These are phyloP conservation scores for Aspergillus tamarii DNA, from an alignment of 2,329 filamentous ascomycete genomes.

Conservation along the genomic window DNA sequence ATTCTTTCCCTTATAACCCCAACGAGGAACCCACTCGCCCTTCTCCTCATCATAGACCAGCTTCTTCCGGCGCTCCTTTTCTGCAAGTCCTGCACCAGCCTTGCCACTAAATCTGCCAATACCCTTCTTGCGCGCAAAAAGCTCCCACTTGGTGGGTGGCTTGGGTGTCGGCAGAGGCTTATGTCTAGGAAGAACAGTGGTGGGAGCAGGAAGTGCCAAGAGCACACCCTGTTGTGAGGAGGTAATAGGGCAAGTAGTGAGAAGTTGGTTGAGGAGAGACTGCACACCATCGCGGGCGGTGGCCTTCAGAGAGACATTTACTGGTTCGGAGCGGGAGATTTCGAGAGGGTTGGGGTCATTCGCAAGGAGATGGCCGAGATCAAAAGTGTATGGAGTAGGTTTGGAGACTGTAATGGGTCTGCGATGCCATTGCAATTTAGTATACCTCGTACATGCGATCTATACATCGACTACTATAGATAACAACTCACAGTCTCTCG, in stretches of 20 bases:
- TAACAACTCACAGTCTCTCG: constrained; percentile 45
- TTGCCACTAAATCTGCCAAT: constrained; percentile 80
- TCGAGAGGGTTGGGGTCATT: constrained; percentile 83
- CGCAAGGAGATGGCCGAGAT: constrained; percentile 83
- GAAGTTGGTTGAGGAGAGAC: constrained; percentile 88
- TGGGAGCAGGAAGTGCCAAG: constrained; percentile 71
- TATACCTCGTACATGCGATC: constrained; percentile 7
- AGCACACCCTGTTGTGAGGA: constrained; percentile 71
- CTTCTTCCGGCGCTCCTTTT: constrained; percentile 67
- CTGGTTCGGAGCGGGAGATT: constrained; percentile 50
- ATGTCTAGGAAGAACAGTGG: constrained; percentile 79
- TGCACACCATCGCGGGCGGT: constrained; percentile 89
- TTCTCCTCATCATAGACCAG: constrained; percentile 81
- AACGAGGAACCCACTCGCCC: constrained; percentile 89
- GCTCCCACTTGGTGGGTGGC: constrained; percentile 89
- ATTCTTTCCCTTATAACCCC: constrained; percentile 91
- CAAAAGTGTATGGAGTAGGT: constrained; percentile 88
- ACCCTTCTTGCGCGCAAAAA: constrained; percentile 95
- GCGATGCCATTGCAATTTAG: constrained; percentile 21
- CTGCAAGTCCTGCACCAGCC: constrained; percentile 59
- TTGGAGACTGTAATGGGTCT: constrained; percentile 71
- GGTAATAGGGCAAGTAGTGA: constrained; percentile 80
- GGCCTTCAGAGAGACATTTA: constrained; percentile 70
- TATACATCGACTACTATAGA: constrained; percentile 4
- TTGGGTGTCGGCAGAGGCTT: constrained; percentile 85